phyloP scores from a whole-genome alignment of 306 rosid species.

The Casuarina glauca region DNA sequence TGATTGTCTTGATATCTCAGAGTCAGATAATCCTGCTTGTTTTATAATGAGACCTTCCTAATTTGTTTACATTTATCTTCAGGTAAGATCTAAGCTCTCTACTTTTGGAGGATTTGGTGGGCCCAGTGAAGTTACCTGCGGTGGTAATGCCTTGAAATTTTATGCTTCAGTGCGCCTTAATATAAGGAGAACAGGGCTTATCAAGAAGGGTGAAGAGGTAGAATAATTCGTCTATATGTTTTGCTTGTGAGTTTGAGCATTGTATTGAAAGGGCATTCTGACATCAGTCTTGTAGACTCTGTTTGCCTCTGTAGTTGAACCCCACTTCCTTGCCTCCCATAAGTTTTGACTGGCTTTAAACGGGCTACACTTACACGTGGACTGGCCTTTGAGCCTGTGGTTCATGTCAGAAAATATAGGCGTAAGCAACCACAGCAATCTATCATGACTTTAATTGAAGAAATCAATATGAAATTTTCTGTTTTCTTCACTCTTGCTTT shows the following conservation, averaged over 20 bases:
- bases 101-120: slow-evolving; percentile 93
- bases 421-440: neutral
- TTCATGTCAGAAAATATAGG: neutral
- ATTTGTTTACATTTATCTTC: slow-evolving; percentile 20
- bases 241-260: neutral
- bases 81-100: slow-evolving; percentile 83
- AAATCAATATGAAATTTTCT: neutral
- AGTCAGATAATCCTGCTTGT: neutral
- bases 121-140: slow-evolving; percentile 84
- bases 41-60: slow-evolving; percentile 3
- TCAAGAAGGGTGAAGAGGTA: slow-evolving; percentile 96
- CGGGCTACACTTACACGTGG: neutral
- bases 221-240: neutral
- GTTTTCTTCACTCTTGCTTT: neutral
- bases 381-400: neutral
- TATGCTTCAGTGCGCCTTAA: slow-evolving; percentile 91
- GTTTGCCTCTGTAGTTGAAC: neutral
- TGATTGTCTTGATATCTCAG: neutral
- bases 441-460: neutral
- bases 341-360: slow-evolving; percentile 3
- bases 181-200: slow-evolving; percentile 59
- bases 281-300: neutral
- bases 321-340: neutral
- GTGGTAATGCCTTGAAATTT: slow-evolving; percentile 90
- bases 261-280: neutral